Percentiles rank a stretch among this genome's conserved stretches.
These are phyloP conservation scores for Tylopilus intermedius DNA, from an alignment of 768 basidiomycete genomes.

Conservation along the genomic window DNA sequence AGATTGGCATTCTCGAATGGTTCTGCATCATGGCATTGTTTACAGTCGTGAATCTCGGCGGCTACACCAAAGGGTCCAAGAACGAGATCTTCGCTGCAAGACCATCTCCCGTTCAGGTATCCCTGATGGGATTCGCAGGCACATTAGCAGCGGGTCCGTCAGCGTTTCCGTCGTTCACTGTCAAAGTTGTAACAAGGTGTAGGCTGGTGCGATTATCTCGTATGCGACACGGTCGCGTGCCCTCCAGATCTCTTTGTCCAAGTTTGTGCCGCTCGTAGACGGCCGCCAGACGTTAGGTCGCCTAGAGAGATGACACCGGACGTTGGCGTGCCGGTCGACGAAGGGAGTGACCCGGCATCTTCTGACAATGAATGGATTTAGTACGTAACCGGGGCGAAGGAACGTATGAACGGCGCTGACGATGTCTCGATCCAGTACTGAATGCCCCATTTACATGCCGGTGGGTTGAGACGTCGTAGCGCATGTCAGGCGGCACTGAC, in stretches of 20 bases:
- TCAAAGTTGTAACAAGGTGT: constrained; percentile 1
- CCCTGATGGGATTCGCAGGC: constrained; percentile 49
- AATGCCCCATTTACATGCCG: constrained; percentile 45
- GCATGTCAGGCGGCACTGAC: neutral
- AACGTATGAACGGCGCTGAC: constrained; percentile 2
- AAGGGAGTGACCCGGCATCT: constrained; percentile 40
- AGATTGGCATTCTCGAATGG: neutral
- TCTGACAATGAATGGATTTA: constrained; percentile 38
- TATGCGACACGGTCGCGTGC: constrained; percentile 41
- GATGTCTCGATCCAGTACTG: constrained; percentile 28
- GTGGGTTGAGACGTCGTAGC: constrained; percentile 22
- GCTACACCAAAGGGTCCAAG: constrained; percentile 49
- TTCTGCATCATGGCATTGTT: neutral
- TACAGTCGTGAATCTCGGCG: constrained; percentile 42
- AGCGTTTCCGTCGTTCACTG: neutral
- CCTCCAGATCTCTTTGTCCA: constrained; percentile 36
- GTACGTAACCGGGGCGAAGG: constrained; percentile 26
- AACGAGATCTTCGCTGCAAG: constrained; percentile 51
- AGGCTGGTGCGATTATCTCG: constrained; percentile 48
- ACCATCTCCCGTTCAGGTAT: constrained; percentile 45
- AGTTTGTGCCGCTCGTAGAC: constrained; percentile 26
- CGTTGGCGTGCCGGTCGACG: constrained; percentile 32
- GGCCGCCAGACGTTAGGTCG: neutral
- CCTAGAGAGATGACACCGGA: constrained; percentile 11
- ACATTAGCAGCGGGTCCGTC: constrained; percentile 37